phyloP scores from a whole-genome alignment of 2,329 filamentous ascomycete species.

The Elsinoe fawcettii region DNA sequence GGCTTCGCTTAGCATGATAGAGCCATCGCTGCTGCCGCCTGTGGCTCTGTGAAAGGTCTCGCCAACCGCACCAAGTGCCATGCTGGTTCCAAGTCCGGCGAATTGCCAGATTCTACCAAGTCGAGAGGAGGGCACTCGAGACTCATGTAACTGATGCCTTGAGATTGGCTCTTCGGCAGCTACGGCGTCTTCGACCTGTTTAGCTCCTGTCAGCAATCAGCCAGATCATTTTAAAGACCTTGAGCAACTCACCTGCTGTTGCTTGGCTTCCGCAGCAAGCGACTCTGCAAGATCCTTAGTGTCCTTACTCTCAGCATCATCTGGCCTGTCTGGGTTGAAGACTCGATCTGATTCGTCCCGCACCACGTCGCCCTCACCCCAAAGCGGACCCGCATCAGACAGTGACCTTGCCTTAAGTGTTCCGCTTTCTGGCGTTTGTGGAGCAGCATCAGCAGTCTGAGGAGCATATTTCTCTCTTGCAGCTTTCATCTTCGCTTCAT shows the following conservation, averaged over 20 bases:
- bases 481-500: slow-evolving; percentile 25
- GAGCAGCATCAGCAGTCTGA: background rate
- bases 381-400: background rate
- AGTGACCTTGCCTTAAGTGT: background rate
- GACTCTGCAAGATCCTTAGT: slow-evolving; percentile 17
- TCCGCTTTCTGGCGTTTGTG: background rate
- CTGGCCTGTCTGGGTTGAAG: slow-evolving; percentile 17
- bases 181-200: slow-evolving; percentile 21
- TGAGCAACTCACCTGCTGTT: slow-evolving; percentile 29
- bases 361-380: slow-evolving; percentile 8
- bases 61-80: slow-evolving; percentile 85
- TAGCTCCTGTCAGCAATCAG: slow-evolving; percentile 13
- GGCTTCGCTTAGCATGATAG: slow-evolving; percentile 74
- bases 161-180: slow-evolving; percentile 26
- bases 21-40: slow-evolving; percentile 59
- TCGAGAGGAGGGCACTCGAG: slow-evolving; percentile 79
- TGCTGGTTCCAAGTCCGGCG: slow-evolving; percentile 81
- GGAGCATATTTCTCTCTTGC: slow-evolving; percentile 19
- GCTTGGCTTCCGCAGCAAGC: slow-evolving; percentile 42
- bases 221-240: background rate
- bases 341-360: slow-evolving; percentile 4
- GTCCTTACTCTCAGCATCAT: slow-evolving; percentile 18
- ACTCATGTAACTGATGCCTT: slow-evolving; percentile 67
- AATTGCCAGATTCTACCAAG: slow-evolving; percentile 92
- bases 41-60: slow-evolving; percentile 76